Evolutionary conservation across 2,329 filamentous ascomycete species (phyloP).

Genomic region (Amauroascus niger): DNA sequence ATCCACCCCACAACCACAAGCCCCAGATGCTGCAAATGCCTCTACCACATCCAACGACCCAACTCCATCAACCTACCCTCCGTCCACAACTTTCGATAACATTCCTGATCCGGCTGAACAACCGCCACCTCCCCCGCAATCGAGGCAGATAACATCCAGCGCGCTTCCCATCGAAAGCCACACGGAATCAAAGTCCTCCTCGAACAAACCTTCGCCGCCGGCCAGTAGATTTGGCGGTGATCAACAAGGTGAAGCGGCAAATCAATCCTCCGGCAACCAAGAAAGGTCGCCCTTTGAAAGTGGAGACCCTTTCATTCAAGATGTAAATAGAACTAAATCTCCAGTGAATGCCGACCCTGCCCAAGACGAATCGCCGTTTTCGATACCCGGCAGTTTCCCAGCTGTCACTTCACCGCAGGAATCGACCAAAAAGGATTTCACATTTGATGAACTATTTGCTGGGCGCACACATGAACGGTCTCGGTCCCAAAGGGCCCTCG

Average conservation of each 20-base stretch:
- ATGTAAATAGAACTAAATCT: neutral
- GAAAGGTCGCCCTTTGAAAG: conserved; percentile 25
- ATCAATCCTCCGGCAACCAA: neutral
- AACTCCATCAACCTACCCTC: conserved; percentile 55
- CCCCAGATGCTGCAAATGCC: conserved; percentile 30
- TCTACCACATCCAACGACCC: conserved; percentile 40
- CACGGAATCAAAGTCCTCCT: conserved; percentile 57
- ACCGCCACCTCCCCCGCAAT: conserved; percentile 55
- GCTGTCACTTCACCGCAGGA: conserved; percentile 15
- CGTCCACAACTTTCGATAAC: conserved; percentile 31
- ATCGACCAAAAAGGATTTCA: conserved; percentile 28
- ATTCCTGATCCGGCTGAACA: conserved; percentile 21
- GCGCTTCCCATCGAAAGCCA: conserved; percentile 59
- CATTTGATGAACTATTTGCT: conserved; percentile 40
- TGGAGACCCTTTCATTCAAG: conserved; percentile 3
- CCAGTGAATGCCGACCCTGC: neutral
- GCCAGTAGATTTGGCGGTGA: conserved; percentile 50
- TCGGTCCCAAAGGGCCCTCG: conserved; percentile 38
- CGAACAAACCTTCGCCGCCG: conserved; percentile 66
- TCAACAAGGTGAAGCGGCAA: conserved; percentile 16
- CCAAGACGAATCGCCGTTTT: conserved; percentile 15
- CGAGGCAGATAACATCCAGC: conserved; percentile 66
- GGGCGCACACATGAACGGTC: conserved; percentile 37
- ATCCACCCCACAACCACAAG: conserved; percentile 26
- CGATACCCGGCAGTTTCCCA: conserved; percentile 44